Evolutionary conservation across 129 eudicot genomes (phyloP).

Genomic region (Pulicaria dysenterica): DNA sequence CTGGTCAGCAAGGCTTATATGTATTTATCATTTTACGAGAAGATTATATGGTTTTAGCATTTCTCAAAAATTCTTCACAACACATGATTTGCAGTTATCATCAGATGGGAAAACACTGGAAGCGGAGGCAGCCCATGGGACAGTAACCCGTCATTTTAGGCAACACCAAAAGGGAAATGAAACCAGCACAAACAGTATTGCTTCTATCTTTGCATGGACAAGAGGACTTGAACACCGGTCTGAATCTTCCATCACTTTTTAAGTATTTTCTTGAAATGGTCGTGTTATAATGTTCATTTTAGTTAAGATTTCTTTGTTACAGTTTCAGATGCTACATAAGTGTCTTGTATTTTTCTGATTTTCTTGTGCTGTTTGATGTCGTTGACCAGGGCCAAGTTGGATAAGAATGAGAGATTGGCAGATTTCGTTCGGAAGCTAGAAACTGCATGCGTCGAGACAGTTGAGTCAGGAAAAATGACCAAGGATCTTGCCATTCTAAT

Average conservation of each 20-base stretch:
- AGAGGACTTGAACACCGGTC: constrained; percentile 92
- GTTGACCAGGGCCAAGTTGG: constrained; percentile 73
- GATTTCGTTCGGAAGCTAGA: constrained; percentile 80
- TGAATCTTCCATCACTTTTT: constrained; percentile 21
- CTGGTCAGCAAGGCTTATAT: constrained; percentile 51
- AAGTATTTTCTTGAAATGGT: background rate
- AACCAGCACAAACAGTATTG: constrained; percentile 94
- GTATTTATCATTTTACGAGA: background rate
- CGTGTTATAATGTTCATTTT: background rate
- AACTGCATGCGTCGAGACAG: constrained; percentile 79
- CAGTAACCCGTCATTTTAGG: constrained; percentile 93
- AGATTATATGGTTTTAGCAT: constrained; percentile 16
- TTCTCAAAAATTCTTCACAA: background rate
- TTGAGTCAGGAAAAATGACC: constrained; percentile 97
- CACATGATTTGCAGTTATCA: constrained; percentile 54
- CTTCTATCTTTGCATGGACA: constrained; percentile 98
- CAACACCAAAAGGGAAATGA: constrained; percentile 90
- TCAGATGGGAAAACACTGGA: constrained; percentile 94
- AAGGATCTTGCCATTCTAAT: constrained; percentile 88
- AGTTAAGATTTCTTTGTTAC: background rate
- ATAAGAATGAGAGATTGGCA: constrained; percentile 58
- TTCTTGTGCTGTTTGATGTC: background rate
- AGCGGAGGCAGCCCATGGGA: constrained; percentile 99
- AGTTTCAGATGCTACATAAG: background rate
- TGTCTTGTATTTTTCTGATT: background rate